Percentiles rank a stretch among this genome's conserved stretches.
Evolutionary conservation across 108 stramenopile species (phyloP).

Genomic region (Fistulifera pelliculosa): DNA sequence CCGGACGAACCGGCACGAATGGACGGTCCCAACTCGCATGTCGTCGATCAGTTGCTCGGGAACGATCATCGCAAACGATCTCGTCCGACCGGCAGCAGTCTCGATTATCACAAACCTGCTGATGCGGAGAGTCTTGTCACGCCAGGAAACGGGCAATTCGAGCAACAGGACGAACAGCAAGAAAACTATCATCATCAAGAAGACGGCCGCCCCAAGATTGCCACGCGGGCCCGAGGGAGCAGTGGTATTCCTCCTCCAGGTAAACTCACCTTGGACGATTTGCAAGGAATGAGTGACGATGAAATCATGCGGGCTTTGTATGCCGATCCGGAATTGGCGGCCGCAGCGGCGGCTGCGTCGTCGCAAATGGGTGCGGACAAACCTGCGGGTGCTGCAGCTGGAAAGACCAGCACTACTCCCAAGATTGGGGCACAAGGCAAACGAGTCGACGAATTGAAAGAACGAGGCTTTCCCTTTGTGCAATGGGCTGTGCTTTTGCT

Average conservation of each 20-base stretch:
- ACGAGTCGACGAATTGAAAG: constrained; percentile 10
- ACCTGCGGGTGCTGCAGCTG: neutral
- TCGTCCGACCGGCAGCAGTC: too few species aligned
- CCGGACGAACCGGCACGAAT: too few species aligned
- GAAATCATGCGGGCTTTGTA: constrained; percentile 22
- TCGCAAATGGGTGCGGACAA: constrained; percentile 3
- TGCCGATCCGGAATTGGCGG: constrained; percentile 35
- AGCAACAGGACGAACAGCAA: too few species aligned
- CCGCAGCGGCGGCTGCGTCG: constrained; percentile 9
- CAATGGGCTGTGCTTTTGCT: constrained; percentile 33
- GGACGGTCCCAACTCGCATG: too few species aligned
- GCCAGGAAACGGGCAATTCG: too few species aligned
- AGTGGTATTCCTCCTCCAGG: constrained; percentile 21
- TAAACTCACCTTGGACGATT: constrained; percentile 19
- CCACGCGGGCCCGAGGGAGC: constrained; percentile 21
- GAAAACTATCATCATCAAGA: too few species aligned
- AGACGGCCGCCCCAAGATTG: neutral
- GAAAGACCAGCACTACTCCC: neutral
- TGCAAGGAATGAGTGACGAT: constrained; percentile 25
- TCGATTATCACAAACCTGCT: too few species aligned
- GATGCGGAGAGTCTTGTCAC: too few species aligned
- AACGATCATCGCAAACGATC: too few species aligned
- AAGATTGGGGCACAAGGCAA: neutral
- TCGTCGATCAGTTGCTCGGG: too few species aligned
- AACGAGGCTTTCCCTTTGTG: constrained; percentile 28